Evolutionary conservation across 345 rosid species (phyloP).

Genomic region (Toxicodendron radicans): DNA sequence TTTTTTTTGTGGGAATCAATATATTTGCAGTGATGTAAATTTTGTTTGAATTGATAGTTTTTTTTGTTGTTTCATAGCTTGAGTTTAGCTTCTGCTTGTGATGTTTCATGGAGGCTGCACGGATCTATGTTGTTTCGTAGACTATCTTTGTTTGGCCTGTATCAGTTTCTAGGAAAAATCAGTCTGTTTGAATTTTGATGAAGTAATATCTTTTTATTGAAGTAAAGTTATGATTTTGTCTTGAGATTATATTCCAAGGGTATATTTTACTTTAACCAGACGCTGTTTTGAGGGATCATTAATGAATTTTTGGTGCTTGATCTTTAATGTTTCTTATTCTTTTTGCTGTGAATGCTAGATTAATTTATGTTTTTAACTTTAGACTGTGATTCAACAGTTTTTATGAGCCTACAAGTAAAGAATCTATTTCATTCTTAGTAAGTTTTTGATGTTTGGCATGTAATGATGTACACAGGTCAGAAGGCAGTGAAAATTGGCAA

Average conservation of each 20-base stretch:
- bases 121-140: not conserved
- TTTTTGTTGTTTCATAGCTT: not conserved
- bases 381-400: not conserved
- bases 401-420: not conserved
- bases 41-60: not conserved
- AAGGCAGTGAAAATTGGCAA: not conserved
- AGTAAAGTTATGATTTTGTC: not conserved
- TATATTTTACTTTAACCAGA: not conserved
- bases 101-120: not conserved
- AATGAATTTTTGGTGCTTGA: not conserved
- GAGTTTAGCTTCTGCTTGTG: not conserved
- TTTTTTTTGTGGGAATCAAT: not conserved
- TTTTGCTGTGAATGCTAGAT: not conserved
- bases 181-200: not conserved
- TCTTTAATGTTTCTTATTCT: not conserved
- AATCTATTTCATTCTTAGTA: not conserved
- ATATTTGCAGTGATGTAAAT: not conserved
- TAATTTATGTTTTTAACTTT: not conserved
- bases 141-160: not conserved
- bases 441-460: not conserved
- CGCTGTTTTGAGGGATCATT: not conserved
- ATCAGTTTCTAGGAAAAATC: not conserved
- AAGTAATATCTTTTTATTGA: not conserved
- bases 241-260: not conserved
- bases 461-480: constrained; percentile 4